Base-by-base conservation (phyloP, 148 eudicot species). In the Rhododendron ferrugineum region DNA sequence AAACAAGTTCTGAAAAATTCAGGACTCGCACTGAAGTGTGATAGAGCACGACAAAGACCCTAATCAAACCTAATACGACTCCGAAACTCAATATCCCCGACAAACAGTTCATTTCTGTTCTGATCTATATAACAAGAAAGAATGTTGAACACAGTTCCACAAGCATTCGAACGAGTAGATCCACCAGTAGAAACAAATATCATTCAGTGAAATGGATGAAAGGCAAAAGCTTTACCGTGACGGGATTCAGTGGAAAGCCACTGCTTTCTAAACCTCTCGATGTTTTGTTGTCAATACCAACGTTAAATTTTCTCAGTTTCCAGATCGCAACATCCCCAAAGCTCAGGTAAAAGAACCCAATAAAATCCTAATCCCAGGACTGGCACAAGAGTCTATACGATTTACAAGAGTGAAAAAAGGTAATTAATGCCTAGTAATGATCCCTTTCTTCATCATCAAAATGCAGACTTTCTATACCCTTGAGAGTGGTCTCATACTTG, bases 401-500 rank as follows among this genome's bases (percentile, higher is more conserved):
- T 86, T 85, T 79, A 85, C 89, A 91, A 52, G 84, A 70, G 80
- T 54, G 44, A 16, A 58, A 23, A 37, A 47, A 46, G 73, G 20
- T 20, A 14, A 70, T 47, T 30, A 18, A 6, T 40, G 30, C 47
- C 84, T 88, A 90, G 49, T 86, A 86, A 68, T 88, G 91, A 85
- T 85, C 92, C 90, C 89, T 90, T 81, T 91, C 88, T 82, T 92
- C 93, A 50, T 95, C 93, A 79, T 94, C 98, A 81, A 95, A 94
- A 83, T 88, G 90, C 89, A 96, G 91, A 81, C 87, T 44, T 86
- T 95, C 93, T 14, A 96, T 93, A 26, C 97, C 99, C 86, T 91
- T 95, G 83, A 95, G 92, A 14, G 98, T 86, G 70, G 98, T 86
- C 82, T 94, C 97, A 42, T 92, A 96, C 76, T 89, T 94, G 85